phyloP scores from a whole-genome alignment of 2,329 filamentous ascomycete genomes.

The Coleophoma cylindrospora region DNA sequence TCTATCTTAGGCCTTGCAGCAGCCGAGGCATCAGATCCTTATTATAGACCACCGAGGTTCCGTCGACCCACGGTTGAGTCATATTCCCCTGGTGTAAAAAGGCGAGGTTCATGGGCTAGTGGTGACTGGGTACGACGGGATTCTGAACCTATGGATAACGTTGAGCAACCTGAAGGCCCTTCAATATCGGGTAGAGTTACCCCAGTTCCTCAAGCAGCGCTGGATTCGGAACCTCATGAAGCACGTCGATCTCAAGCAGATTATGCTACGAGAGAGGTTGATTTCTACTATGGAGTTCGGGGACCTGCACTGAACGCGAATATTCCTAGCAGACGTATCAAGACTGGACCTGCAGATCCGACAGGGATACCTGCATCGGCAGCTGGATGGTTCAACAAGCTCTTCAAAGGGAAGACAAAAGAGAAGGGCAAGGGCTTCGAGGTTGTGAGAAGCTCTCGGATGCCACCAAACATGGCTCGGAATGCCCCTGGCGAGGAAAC shows the following conservation, averaged over 20 bases:
- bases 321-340: slow-evolving; percentile 74
- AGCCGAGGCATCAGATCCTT: slow-evolving; percentile 64
- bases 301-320: slow-evolving; percentile 83
- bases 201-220: slow-evolving; percentile 35
- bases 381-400: slow-evolving; percentile 77
- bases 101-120: slow-evolving; percentile 38
- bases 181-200: slow-evolving; percentile 39
- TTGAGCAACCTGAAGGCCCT: slow-evolving; percentile 29
- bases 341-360: slow-evolving; percentile 91
- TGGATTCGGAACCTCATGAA: slow-evolving; percentile 19
- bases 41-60: slow-evolving; percentile 79
- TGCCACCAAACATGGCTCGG: slow-evolving; percentile 65
- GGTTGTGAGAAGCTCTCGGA: slow-evolving; percentile 84
- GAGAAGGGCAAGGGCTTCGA: slow-evolving; percentile 97
- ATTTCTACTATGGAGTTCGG: slow-evolving; percentile 93
- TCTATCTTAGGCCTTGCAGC: slow-evolving; percentile 41
- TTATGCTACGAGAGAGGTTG: slow-evolving; percentile 89
- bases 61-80: slow-evolving; percentile 59
- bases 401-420: slow-evolving; percentile 82
- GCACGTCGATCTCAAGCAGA: slow-evolving; percentile 52
- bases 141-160: slow-evolving; percentile 32
- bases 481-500: slow-evolving; percentile 59
- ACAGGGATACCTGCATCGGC: slow-evolving; percentile 87
- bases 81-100: slow-evolving; percentile 31
- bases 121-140: slow-evolving; percentile 35